Conservation (phyloP, 345 rosid species). For the Geranium rotundifolium region DNA sequence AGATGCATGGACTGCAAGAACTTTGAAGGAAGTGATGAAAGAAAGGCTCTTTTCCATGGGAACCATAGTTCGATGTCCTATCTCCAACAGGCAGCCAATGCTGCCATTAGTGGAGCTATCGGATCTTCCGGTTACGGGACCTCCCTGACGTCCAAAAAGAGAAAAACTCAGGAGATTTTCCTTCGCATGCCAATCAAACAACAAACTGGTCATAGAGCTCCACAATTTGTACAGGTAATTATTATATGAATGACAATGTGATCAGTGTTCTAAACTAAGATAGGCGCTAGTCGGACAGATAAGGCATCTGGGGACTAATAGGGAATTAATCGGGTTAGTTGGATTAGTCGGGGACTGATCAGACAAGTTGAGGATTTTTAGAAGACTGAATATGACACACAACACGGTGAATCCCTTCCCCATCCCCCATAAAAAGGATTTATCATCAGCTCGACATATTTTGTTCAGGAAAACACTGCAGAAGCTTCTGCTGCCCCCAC, state of each 20-base stretch:
- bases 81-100: conserved; percentile 60
- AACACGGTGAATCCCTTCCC: background rate
- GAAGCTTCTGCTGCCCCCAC: conserved; percentile 17
- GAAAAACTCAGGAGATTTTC: conserved; percentile 35
- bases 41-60: conserved; percentile 37
- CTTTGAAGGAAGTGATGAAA: conserved; percentile 63
- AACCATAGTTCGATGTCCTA: conserved; percentile 29
- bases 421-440: background rate
- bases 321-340: no score
- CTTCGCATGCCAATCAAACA: conserved; percentile 19
- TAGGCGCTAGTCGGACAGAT: no score
- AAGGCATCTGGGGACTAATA: no score
- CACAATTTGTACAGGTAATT: conserved; percentile 32
- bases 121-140: conserved; percentile 51
- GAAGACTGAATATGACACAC: no score
- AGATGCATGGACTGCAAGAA: conserved; percentile 78
- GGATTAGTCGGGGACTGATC: no score
- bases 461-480: conserved; percentile 18
- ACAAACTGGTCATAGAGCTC: conserved; percentile 12
- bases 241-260: background rate
- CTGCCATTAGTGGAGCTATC: conserved; percentile 48
- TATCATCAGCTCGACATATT: background rate
- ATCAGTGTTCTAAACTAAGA: no score
- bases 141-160: conserved; percentile 35
- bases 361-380: no score